Evolutionary conservation across 495 filamentous ascomycete species (phyloP), one percentile per base, ranked within the genome.

Genomic region (Chaetomium cochliodes): DNA sequence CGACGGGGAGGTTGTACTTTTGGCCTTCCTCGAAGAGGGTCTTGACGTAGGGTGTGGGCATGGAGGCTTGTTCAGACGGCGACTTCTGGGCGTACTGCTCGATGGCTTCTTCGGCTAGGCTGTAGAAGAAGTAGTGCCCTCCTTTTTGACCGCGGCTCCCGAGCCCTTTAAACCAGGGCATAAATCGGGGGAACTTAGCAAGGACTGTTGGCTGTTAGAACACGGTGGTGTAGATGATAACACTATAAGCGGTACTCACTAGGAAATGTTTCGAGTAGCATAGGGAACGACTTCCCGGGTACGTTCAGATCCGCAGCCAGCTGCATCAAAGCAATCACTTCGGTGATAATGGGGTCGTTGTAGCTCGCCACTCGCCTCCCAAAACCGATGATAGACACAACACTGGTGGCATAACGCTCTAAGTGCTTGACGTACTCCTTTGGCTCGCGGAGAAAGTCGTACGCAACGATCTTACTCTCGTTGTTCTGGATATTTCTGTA

Each of bases 231-330:
- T 28, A 11, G 8, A 12, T 7, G 1, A 12, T 60, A 7, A 4
- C 3, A 20, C 11, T 5, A 13, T 58, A 18, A n/a, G 22, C 6
- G 16, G 18, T 16, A 61, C 72, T 77, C 73, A 75, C 73, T 73
- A 6, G 84, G 84, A 47, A 86, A 87, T 0, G 84, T 86, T 68
- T 86, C 84, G 66, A 86, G 78, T 20, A 86, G 65, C 85, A 87
- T 87, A 5, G 85, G 85, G 60, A 86, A 86, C 0, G 69, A 79
- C 65, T 85, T 87, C 18, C 85, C 84, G 2, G 85, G 85, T 58
- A 88, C 85, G 57, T 89, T 89, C 51, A 89, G 76, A 16, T 83
- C 83, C n/a, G 86, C 85, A 26, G 84, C 83, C 60, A 85, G 78
- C 51, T 86, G 84, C 86, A 88, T 88, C 56, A 84, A 76, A 13